Base-by-base conservation (phyloP, 2,329 filamentous ascomycete species). In the Akanthomyces lecanii region DNA sequence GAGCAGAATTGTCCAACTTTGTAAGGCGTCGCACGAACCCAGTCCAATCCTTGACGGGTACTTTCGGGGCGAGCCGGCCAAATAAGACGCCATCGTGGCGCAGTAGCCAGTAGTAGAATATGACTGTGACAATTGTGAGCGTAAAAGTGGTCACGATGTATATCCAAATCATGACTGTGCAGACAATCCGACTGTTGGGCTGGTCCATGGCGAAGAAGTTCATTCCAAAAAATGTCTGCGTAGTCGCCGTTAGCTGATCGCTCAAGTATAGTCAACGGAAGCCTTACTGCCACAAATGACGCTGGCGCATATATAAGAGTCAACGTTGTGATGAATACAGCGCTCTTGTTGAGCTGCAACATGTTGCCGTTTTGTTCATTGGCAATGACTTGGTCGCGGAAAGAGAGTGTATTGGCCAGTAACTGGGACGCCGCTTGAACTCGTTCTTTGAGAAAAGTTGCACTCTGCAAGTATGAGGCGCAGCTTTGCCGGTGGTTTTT, bases 211-310 rank as follows among this genome's bases (percentile, higher is more conserved):
- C 70, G 53, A 77, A 77, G 57, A 77, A 74, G 66, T 77, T 77
- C 75, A 77, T 77, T 2, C 76, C 75, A 60, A 78, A 76, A 51
- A 78, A 71, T 1, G 75, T 74, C 73, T 74, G 36, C 25, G 3
- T 55, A 23, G 6, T n/a, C 11, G 36, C 6, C 6, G 25, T 47
- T 57, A 57, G 54, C 25, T 18, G 8, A 4, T 11, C 16, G 14
- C 3, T 18, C 23, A 30, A 30, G 21, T 16, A 5, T 7, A 52
- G 5, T 55, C 21, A 16, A 3, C 25, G 23, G 8, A 38, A 28
- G 70, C 72, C 4, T 69, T 67, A 76, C 75, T 7, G 72, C 73
- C 3, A 75, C 70, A 61, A 76, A 77, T 3, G 74, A 76, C 6
- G 74, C 68, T 1, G 76, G 75, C 18, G 72, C 65, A 47, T 73